Percentiles rank a stretch among this genome's conserved stretches.
Evolutionary conservation across 306 rosid species (phyloP).

Genomic region (Albizia julibrissin): DNA sequence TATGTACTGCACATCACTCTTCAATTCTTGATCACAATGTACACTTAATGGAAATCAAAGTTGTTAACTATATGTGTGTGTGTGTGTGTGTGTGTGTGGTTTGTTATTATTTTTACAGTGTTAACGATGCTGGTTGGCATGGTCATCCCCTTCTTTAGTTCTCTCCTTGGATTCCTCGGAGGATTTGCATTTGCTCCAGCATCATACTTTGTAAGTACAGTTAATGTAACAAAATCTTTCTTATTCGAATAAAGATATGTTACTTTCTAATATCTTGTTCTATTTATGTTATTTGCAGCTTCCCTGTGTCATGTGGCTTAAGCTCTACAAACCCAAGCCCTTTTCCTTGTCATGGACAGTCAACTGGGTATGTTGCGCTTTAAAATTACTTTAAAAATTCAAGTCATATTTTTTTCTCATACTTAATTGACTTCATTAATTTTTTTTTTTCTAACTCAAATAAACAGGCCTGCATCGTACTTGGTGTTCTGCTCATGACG

Average conservation of each 20-base stretch:
- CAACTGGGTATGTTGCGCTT: constrained; percentile 61
- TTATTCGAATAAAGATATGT: no score
- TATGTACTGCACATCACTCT: constrained; percentile 10
- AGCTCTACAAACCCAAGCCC: constrained; percentile 55
- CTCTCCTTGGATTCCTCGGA: constrained; percentile 89
- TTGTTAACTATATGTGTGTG: no score
- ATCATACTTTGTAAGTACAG: constrained; percentile 71
- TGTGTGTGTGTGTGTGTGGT: no score
- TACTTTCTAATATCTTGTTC: background rate
- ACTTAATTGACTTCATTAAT: background rate
- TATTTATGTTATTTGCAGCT: constrained; percentile 48
- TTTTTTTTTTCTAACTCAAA: background rate
- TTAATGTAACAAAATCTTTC: background rate
- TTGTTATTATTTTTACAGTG: constrained; percentile 35
- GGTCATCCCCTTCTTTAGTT: constrained; percentile 75
- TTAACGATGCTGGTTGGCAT: constrained; percentile 65
- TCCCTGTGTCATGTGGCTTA: constrained; percentile 85
- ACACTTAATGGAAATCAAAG: no score
- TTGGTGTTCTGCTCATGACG: constrained; percentile 64
- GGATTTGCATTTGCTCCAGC: constrained; percentile 93
- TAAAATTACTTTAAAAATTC: background rate
- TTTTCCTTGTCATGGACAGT: constrained; percentile 64
- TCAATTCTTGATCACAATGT: no score
- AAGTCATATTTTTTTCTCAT: background rate
- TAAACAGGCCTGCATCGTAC: constrained; percentile 62